Evolutionary conservation across 306 rosid genomes (phyloP), one percentile per base, ranked within the genome.

Genomic region (Hippophae gyantsensis): DNA sequence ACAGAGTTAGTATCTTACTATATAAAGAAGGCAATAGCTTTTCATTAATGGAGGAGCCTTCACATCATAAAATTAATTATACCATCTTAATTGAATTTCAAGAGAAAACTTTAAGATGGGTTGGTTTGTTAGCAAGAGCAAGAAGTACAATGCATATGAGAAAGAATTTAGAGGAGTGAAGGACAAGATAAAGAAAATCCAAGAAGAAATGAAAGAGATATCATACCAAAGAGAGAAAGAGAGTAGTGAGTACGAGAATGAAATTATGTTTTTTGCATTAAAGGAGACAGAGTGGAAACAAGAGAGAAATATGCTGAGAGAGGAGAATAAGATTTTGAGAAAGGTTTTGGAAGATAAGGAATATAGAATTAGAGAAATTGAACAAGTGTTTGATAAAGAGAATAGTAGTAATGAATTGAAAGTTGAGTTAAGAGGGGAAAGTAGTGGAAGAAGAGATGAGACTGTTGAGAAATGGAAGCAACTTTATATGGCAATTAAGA

Each of bases 401-500:
- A 58, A 66, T 49, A 38, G 25, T 41, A 48, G 27, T 41, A 41
- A 12, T 23, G 46, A 48, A 42, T 7, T 73, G 74, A 62, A 63
- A 80, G 77, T 77, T 66, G 78, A 88, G 60, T 83, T 82, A 43
- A 81, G 88, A 81, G 78, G 72, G 79, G 84, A 85, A 60, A 96
- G 88, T 50, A 84, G 88, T 70, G 82, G 79, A 2, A 72, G 81
- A 5, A 72, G 99, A 59, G 96, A 92, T 76, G 93, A 81, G 66
- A 85, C 99, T 61, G 81, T 88, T 27, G 93, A 88, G 69, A 92
- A 82, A 43, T 92, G 99, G 99, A 92, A 92, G 75, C 97, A 92
- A 64, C 94, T 92, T 7, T 92, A 92, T 72, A 81, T 83, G 62
- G 90, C 86, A 13, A 92, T 92, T 40, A 92, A 88, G 82, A 57